phyloP scores from a whole-genome alignment of 345 rosid species.

The Bruguiera sexangula region DNA sequence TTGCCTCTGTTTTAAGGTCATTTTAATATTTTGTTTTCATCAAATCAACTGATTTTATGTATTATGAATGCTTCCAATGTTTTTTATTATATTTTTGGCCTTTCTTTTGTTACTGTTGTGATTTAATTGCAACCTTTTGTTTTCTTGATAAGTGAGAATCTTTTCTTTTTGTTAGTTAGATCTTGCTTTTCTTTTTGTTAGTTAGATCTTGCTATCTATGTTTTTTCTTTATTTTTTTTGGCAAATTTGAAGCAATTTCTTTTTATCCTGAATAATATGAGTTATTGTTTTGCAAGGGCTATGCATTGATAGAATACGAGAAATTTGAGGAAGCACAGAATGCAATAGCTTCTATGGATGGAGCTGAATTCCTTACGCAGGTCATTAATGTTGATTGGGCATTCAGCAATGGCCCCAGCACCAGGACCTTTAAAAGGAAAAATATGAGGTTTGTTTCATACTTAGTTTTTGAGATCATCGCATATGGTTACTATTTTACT shows the following conservation, averaged over 20 bases:
- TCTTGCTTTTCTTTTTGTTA: not conserved
- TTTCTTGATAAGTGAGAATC: not conserved
- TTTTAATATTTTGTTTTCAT: no score
- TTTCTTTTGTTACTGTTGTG: not conserved
- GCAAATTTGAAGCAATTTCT: not conserved
- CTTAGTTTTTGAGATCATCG: not conserved
- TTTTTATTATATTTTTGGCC: not conserved
- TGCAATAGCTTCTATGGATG: constrained; percentile 64
- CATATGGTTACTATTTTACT: not conserved
- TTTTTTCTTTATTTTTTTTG: not conserved
- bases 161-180: not conserved
- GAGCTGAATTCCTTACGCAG: constrained; percentile 56
- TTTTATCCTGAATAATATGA: not conserved
- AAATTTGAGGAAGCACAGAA: constrained; percentile 68
- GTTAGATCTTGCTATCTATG: not conserved
- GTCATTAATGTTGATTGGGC: constrained; percentile 72
- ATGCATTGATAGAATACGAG: constrained; percentile 74
- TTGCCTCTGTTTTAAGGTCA: no score
- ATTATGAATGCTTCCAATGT: no score
- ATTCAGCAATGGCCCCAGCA: constrained; percentile 61
- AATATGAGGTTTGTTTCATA: constrained; percentile 49
- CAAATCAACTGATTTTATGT: no score
- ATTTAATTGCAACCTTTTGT: not conserved
- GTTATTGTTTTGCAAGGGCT: constrained; percentile 46
- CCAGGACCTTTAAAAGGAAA: constrained; percentile 47